These are phyloP conservation scores for Aspergillus fijiensis DNA, from an alignment of 2,329 filamentous ascomycete genomes.

Conservation along the genomic window DNA sequence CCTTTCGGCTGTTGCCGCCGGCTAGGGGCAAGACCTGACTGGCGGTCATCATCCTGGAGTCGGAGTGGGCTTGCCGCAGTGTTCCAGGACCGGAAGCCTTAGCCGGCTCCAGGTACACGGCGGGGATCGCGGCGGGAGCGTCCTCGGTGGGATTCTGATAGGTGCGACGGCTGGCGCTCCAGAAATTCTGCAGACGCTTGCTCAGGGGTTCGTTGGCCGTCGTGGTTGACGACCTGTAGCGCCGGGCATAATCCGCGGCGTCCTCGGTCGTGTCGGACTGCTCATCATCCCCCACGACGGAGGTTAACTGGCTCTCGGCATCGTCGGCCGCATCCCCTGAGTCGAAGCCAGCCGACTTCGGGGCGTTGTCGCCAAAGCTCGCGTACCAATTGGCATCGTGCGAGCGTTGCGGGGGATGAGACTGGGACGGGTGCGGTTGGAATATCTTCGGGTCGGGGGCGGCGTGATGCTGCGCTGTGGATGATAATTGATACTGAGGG, in stretches of 20 bases:
- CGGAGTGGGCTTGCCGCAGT: conserved; percentile 14
- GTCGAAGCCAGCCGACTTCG: conserved; percentile 39
- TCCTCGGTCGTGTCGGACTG: conserved; percentile 29
- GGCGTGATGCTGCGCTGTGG: conserved; percentile 21
- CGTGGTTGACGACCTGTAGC: conserved; percentile 21
- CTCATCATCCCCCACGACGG: conserved; percentile 32
- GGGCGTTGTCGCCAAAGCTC: conserved; percentile 34
- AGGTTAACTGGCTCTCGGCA: conserved; percentile 32
- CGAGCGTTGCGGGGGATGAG: conserved; percentile 26
- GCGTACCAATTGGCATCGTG: conserved; percentile 34
- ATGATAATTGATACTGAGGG: conserved; percentile 20
- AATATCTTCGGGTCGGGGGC: conserved; percentile 18
- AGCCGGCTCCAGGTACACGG: conserved; percentile 17
- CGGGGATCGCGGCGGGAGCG: conserved; percentile 10
- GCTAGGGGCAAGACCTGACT: conserved; percentile 25
- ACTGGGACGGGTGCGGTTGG: conserved; percentile 19
- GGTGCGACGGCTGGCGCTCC: conserved; percentile 34
- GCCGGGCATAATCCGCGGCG: conserved; percentile 32
- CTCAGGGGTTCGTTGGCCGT: conserved; percentile 34
- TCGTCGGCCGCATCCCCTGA: conserved; percentile 31
- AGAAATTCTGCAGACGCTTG: conserved; percentile 41
- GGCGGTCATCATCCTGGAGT: conserved; percentile 19
- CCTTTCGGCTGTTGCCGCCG: conserved; percentile 28
- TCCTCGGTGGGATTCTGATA: conserved; percentile 17
- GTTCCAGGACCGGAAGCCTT: conserved; percentile 15